Conservation (phyloP, 129 eudicot species). For the Helichrysum umbraculigerum region DNA sequence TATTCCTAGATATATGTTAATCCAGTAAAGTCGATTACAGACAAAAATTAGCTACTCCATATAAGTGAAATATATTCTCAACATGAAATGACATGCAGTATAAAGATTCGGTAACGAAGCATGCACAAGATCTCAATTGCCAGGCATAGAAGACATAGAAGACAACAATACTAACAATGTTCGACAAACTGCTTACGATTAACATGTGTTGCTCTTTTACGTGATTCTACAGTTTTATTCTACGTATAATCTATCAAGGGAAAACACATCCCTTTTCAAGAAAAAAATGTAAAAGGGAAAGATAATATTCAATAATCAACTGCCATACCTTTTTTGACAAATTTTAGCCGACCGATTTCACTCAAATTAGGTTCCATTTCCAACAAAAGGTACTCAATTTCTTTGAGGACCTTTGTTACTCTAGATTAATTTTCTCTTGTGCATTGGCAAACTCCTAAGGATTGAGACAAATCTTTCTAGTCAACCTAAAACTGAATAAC, state of each 20-base stretch:
- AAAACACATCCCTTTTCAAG: neutral
- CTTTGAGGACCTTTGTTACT: neutral
- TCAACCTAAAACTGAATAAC: neutral
- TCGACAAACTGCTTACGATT: neutral
- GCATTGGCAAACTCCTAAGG: neutral
- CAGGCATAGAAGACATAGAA: neutral
- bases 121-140: constrained; percentile 4
- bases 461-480: constrained; percentile 3
- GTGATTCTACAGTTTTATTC: constrained; percentile 8
- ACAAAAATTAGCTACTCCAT: neutral
- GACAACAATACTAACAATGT: neutral
- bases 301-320: neutral
- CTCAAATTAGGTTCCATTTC: neutral
- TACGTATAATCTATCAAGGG: neutral
- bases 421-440: neutral
- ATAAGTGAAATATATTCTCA: too few species aligned
- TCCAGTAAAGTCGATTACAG: neutral
- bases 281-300: too few species aligned
- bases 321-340: too few species aligned
- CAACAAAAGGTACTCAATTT: neutral
- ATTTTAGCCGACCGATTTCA: neutral
- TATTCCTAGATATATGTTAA: neutral
- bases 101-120: neutral
- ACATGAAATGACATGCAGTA: too few species aligned
- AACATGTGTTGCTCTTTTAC: constrained; percentile 13